phyloP scores from a whole-genome alignment of 2,329 filamentous ascomycete genomes.

The Colletotrichum truncatum region DNA sequence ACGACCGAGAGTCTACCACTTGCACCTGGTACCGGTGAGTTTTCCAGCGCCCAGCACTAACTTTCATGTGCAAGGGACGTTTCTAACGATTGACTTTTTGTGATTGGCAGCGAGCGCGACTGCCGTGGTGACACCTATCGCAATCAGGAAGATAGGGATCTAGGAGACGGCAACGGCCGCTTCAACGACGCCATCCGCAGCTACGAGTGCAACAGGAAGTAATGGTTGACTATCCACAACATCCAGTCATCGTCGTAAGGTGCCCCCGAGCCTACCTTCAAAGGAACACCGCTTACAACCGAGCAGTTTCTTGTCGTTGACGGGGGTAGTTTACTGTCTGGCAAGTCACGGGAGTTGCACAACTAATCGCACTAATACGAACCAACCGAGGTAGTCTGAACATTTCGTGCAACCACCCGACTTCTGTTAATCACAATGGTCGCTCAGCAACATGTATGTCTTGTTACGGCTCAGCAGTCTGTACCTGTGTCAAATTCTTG shows the following conservation, averaged over 20 bases:
- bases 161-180: slow-evolving; percentile 1
- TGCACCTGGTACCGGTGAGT: slow-evolving; percentile 12
- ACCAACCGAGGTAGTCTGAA: too few species aligned
- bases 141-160: slow-evolving; percentile 10
- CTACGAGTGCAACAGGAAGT: neutral
- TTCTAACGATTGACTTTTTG: too few species aligned
- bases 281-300: too few species aligned
- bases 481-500: too few species aligned
- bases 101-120: neutral
- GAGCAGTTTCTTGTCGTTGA: too few species aligned
- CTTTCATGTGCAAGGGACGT: too few species aligned
- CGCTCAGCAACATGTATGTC: too few species aligned
- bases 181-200: slow-evolving; percentile 18
- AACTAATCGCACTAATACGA: neutral
- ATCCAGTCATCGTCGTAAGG: too few species aligned
- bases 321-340: neutral
- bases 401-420: too few species aligned
- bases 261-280: too few species aligned
- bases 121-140: neutral
- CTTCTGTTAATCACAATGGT: too few species aligned
- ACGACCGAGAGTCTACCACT: neutral
- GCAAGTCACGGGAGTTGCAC: neutral
- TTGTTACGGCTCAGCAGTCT: too few species aligned
- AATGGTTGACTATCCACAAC: neutral
- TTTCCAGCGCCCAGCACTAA: neutral